A percentile compares a stretch with the other conserved stretches of the same genome.
These are phyloP conservation scores for Phaeolepiota aurea DNA, from an alignment of 768 basidiomycete genomes.

Conservation along the genomic window DNA sequence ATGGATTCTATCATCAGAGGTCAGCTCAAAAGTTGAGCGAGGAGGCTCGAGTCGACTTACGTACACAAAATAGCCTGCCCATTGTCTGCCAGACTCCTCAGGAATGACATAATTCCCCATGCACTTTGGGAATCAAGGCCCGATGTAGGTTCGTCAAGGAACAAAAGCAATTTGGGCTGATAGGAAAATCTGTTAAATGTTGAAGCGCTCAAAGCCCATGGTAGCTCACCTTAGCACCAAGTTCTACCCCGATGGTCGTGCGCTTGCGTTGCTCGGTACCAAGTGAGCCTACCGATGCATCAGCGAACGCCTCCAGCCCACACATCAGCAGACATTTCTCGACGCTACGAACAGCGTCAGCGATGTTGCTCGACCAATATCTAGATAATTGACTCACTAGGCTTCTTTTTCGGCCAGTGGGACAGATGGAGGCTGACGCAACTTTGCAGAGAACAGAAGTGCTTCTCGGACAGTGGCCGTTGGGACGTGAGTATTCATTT, in stretches of 20 bases:
- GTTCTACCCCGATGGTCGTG: slow-evolving; percentile 81
- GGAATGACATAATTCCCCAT: slow-evolving; percentile 73
- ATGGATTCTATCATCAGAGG: not conserved
- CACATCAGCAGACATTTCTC: slow-evolving; percentile 52
- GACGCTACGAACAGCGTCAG: slow-evolving; percentile 18
- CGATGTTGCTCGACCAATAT: slow-evolving; percentile 2
- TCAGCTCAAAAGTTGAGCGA: too few species aligned
- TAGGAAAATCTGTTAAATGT: not conserved
- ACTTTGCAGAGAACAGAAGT: slow-evolving; percentile 69
- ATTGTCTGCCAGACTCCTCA: slow-evolving; percentile 66
- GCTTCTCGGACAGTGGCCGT: slow-evolving; percentile 78
- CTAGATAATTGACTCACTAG: slow-evolving; percentile 43
- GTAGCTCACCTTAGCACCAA: slow-evolving; percentile 70
- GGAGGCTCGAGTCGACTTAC: too few species aligned
- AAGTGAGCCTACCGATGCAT: slow-evolving; percentile 57
- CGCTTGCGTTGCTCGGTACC: slow-evolving; percentile 72
- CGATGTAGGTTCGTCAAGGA: slow-evolving; percentile 87
- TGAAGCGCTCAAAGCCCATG: not conserved
- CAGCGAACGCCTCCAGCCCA: slow-evolving; percentile 52
- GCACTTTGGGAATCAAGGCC: slow-evolving; percentile 85
- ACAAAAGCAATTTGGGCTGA: slow-evolving; percentile 70
- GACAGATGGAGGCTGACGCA: slow-evolving; percentile 68
- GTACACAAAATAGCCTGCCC: slow-evolving; percentile 91
- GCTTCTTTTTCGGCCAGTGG: slow-evolving; percentile 67
- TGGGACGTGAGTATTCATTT: slow-evolving; percentile 76